phyloP scores from a whole-genome alignment of 202 grass and related monocot species.

The Digitaria exilis region DNA sequence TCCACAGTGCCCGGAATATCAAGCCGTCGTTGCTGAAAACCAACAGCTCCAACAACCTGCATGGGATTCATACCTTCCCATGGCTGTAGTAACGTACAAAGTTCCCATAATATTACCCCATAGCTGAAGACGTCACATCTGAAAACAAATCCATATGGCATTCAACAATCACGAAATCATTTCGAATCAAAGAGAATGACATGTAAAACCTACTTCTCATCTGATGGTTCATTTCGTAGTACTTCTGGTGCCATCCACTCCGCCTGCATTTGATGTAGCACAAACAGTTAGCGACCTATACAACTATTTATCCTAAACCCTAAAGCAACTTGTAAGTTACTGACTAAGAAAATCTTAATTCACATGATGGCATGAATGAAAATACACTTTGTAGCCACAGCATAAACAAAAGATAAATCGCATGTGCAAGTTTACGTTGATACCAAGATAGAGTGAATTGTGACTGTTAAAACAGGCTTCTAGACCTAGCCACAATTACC shows the following conservation, averaged over 20 bases:
- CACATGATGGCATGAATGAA: neutral
- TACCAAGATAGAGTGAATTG: constrained; percentile 13
- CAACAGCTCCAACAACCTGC: constrained; percentile 99
- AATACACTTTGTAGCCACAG: neutral
- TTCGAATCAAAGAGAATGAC: constrained; percentile 4
- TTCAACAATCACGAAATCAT: constrained; percentile 33
- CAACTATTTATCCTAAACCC: constrained; percentile 26
- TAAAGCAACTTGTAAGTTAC: constrained; percentile 18
- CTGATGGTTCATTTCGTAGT: constrained; percentile 92
- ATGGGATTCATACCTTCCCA: constrained; percentile 99
- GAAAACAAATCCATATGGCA: constrained; percentile 38
- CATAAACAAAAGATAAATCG: constrained; percentile 18
- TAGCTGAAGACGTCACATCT: constrained; percentile 99
- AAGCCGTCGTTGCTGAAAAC: constrained; percentile 93
- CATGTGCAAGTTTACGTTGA: constrained; percentile 7
- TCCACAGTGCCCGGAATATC: constrained; percentile 83
- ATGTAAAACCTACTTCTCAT: constrained; percentile 87
- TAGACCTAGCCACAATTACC: neutral
- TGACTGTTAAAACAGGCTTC: constrained; percentile 8
- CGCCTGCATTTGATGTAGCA: constrained; percentile 55
- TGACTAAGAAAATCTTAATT: constrained; percentile 17
- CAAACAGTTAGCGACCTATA: constrained; percentile 37
- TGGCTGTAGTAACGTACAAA: constrained; percentile 87
- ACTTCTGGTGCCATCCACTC: constrained; percentile 99
- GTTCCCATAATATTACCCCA: constrained; percentile 97